phyloP scores from a whole-genome alignment of 2,329 filamentous ascomycete genomes.

The Fusarium graminum region DNA sequence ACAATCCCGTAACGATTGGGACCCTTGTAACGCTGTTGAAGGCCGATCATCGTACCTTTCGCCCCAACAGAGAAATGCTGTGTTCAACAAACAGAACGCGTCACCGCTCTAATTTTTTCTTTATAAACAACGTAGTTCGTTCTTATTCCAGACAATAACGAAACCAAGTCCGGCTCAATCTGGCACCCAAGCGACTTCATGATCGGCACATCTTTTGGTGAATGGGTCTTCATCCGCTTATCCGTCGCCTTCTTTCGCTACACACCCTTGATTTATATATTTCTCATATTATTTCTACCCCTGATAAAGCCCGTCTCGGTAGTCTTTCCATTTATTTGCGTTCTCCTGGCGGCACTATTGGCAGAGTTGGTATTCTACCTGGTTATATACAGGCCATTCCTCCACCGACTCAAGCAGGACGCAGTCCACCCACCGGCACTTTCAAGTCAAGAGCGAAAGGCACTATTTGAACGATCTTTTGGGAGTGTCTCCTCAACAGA shows the following conservation, averaged over 20 bases:
- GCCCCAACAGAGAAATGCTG: slow-evolving; percentile 33
- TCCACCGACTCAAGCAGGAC: slow-evolving; percentile 53
- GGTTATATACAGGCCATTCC: slow-evolving; percentile 59
- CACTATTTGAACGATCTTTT: slow-evolving; percentile 69
- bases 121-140: neutral
- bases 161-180: slow-evolving; percentile 4
- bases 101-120: slow-evolving; percentile 11
- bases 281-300: slow-evolving; percentile 48
- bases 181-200: slow-evolving; percentile 43
- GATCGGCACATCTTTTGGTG: slow-evolving; percentile 55
- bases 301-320: slow-evolving; percentile 33
- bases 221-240: slow-evolving; percentile 61
- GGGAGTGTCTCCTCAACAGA: slow-evolving; percentile 67
- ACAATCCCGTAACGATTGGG: slow-evolving; percentile 10
- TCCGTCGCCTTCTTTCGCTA: slow-evolving; percentile 60
- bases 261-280: slow-evolving; percentile 57
- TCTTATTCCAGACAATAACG: neutral
- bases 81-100: slow-evolving; percentile 36
- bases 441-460: slow-evolving; percentile 62
- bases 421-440: slow-evolving; percentile 59
- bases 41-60: slow-evolving; percentile 9
- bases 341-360: slow-evolving; percentile 51
- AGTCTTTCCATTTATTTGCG: slow-evolving; percentile 29
- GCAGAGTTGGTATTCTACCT: slow-evolving; percentile 60
- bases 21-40: slow-evolving; percentile 28